phyloP scores from a whole-genome alignment of 176 grass and related monocot genomes.

The Poa annua region DNA sequence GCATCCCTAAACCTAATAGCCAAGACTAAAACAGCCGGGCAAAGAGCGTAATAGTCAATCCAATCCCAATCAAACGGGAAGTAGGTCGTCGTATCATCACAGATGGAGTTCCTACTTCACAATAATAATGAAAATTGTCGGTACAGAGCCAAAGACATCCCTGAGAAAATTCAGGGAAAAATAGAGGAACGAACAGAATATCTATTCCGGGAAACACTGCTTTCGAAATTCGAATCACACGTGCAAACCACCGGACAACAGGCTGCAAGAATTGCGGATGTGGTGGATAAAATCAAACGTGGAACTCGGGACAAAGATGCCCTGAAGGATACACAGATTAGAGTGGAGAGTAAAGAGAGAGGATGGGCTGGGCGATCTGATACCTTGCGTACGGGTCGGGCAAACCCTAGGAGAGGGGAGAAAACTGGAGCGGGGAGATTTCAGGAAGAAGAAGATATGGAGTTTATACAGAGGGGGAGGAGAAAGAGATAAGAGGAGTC shows the following conservation, averaged over 20 bases:
- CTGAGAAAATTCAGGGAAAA: not conserved
- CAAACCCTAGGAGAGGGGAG: constrained; percentile 6
- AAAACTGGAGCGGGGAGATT: not conserved
- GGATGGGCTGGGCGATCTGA: not conserved
- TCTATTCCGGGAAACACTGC: not conserved
- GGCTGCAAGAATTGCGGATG: not conserved
- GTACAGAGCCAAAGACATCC: not conserved
- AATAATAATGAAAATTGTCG: not conserved
- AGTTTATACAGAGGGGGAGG: not conserved
- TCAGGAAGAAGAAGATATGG: not conserved
- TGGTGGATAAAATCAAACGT: not conserved
- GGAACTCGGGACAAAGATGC: not conserved
- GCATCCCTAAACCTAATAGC: not conserved
- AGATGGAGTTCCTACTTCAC: not conserved
- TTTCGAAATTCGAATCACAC: not conserved
- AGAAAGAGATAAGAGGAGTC: constrained; percentile 15
- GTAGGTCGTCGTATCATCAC: not conserved
- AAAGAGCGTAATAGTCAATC: not conserved
- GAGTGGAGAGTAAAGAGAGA: not conserved
- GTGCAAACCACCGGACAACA: not conserved
- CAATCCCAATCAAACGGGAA: not conserved
- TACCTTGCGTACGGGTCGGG: not conserved
- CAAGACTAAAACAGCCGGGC: not conserved
- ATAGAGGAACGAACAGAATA: not conserved
- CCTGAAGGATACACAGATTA: not conserved